Conservation (phyloP, 192 early-diverging fungal genomes). For the Dispira simplex region DNA sequence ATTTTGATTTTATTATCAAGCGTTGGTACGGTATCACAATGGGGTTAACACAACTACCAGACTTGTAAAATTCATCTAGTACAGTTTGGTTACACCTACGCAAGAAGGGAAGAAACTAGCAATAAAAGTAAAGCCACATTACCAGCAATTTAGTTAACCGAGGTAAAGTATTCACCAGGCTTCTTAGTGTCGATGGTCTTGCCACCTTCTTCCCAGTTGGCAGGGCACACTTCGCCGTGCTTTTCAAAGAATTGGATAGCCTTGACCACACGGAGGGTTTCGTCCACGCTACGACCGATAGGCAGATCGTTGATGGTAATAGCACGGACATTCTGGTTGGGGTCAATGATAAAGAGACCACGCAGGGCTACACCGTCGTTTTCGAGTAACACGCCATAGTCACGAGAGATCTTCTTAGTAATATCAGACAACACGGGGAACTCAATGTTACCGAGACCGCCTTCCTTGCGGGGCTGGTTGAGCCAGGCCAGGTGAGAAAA, state of each 20-base stretch:
- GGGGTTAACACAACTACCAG: too few relatives aligned
- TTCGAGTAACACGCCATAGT: conserved; percentile 79
- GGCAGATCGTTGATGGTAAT: conserved; percentile 83
- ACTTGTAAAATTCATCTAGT: too few relatives aligned
- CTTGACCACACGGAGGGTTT: conserved; percentile 75
- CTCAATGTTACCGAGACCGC: conserved; percentile 83
- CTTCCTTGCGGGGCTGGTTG: conserved; percentile 66
- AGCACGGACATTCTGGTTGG: conserved; percentile 70
- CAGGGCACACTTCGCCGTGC: conserved; percentile 71
- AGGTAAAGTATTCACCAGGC: conserved; percentile 55
- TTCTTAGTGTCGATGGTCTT: conserved; percentile 55
- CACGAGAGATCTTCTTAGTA: conserved; percentile 74
- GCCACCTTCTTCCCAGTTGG: conserved; percentile 67
- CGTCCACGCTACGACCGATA: conserved; percentile 75
- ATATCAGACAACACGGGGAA: conserved; percentile 80
- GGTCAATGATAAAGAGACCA: conserved; percentile 85
- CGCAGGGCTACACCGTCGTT: conserved; percentile 65
- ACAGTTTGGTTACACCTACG: too few relatives aligned
- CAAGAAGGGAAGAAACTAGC: too few relatives aligned
- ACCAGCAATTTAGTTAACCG: not conserved
- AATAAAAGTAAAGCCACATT: too few relatives aligned
- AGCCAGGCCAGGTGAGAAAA: conserved; percentile 84
- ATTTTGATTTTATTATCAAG: too few relatives aligned
- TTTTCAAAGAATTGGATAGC: conserved; percentile 87
- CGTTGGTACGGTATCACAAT: too few relatives aligned